Evolutionary conservation across 2,329 filamentous ascomycete species (phyloP).

Genomic region (Metarhizium sp.): DNA sequence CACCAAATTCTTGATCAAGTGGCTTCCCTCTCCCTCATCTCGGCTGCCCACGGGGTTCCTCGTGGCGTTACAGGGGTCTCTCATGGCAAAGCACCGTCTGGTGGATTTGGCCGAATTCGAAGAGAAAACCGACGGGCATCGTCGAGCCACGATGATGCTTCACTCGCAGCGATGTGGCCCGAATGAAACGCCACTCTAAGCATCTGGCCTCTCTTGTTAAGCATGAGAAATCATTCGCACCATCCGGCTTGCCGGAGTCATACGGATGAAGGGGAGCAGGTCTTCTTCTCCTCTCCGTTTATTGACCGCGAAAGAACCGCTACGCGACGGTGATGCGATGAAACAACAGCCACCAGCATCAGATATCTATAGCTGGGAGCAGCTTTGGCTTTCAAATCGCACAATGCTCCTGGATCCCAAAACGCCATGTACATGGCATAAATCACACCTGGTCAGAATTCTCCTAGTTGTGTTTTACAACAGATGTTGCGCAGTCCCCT

Average conservation of each 20-base stretch:
- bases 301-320: too few species aligned
- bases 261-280: too few species aligned
- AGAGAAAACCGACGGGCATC: not conserved
- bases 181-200: too few species aligned
- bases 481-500: not conserved
- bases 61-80: constrained; percentile 4
- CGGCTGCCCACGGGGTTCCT: constrained; percentile 6
- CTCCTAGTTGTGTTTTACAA: not conserved
- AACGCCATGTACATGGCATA: not conserved
- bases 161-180: not conserved
- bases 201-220: too few species aligned
- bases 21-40: constrained; percentile 4
- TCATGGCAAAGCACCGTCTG: not conserved
- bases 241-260: too few species aligned
- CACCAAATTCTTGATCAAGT: not conserved
- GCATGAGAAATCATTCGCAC: too few species aligned
- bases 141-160: not conserved
- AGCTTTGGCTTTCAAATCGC: too few species aligned
- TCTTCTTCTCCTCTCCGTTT: too few species aligned
- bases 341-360: too few species aligned
- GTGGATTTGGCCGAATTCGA: not conserved
- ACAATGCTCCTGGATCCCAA: not conserved
- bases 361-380: too few species aligned
- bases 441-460: not conserved
- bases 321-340: too few species aligned